Base-by-base conservation (phyloP, 495 filamentous ascomycete species). In the Aspergillus bertholletiae region DNA sequence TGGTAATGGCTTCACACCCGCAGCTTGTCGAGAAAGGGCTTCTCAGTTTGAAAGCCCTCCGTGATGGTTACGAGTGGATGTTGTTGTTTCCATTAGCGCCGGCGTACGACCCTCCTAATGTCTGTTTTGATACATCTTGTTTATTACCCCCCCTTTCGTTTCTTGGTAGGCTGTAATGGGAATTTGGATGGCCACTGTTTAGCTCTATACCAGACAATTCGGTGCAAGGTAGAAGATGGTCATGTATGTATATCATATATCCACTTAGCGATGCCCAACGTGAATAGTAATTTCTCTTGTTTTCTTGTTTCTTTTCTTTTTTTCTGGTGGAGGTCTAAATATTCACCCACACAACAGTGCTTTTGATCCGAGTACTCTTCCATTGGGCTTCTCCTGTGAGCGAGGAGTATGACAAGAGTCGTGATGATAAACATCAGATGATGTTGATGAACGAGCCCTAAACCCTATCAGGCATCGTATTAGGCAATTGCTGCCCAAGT, bases 21-120 rank as follows among this genome's bases (percentile, higher is more conserved):
- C 82, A 32, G 90, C 90, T 17, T 96, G 92, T 75, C 85, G 85
- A 63, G 88, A 92, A 63, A 88, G 89, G 65, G 89, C 89, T 40
- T 68, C 71, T 50, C 81, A 90, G 66, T 63, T 87, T 11, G 53
- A 48, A 51, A 35, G 54, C 39, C 21, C 45, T 32, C 32, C 8
- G 21, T 51, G 26, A 40, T 53, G 57, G 53, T 53, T 45, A 58
- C 37, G 55, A 51, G 49, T 43, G 55, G 44, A 52, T 32, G 51
- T 44, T 49, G n/a, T n/a, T n/a, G n/a, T n/a, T 37, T 11, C 34
- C 13, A 43, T 15, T 43, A 22, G 18, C n/a, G 4, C 11, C 20
- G n/a, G n/a, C 17, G n/a, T 43, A 43, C 20, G 39, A n/a, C 17
- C 13, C 8, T 15, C 20, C 17, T 43, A 22, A 43, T 43, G 22